Conservation (phyloP, 345 rosid species). For the Mallotus nudiflorus region DNA sequence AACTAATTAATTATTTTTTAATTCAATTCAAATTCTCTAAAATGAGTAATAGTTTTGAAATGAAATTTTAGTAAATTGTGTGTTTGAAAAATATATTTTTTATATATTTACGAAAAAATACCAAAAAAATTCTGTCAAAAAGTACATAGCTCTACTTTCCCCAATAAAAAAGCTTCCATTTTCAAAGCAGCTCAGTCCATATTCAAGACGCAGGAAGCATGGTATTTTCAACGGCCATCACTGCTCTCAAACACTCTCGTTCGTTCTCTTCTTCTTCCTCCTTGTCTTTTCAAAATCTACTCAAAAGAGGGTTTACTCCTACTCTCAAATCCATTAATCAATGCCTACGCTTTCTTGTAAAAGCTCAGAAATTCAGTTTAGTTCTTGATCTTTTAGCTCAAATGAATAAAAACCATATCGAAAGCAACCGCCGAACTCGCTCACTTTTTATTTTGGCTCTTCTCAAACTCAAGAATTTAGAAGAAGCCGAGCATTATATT, state of each 20-base stretch:
- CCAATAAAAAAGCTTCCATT: too few species aligned
- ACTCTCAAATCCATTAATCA: slow-evolving; percentile 43
- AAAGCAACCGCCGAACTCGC: slow-evolving; percentile 36
- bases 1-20: too few species aligned
- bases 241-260: slow-evolving; percentile 7
- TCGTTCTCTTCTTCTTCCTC: slow-evolving; percentile 26
- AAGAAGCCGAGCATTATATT: slow-evolving; percentile 59
- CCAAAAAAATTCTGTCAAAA: too few species aligned
- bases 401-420: slow-evolving; percentile 34
- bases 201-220: not conserved
- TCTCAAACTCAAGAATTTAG: slow-evolving; percentile 51
- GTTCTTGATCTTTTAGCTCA: slow-evolving; percentile 39
- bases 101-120: too few species aligned
- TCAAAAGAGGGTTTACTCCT: slow-evolving; percentile 57
- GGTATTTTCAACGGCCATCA: not conserved
- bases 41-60: too few species aligned
- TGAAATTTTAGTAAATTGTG: too few species aligned
- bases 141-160: too few species aligned
- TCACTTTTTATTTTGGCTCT: slow-evolving; percentile 52
- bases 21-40: too few species aligned
- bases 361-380: slow-evolving; percentile 27
- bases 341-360: slow-evolving; percentile 46
- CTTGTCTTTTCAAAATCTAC: slow-evolving; percentile 33
- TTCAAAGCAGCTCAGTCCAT: not conserved
- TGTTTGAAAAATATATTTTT: too few species aligned